phyloP scores from a whole-genome alignment of 169 alveolate genomes.

The Amoebophrya sp. region DNA sequence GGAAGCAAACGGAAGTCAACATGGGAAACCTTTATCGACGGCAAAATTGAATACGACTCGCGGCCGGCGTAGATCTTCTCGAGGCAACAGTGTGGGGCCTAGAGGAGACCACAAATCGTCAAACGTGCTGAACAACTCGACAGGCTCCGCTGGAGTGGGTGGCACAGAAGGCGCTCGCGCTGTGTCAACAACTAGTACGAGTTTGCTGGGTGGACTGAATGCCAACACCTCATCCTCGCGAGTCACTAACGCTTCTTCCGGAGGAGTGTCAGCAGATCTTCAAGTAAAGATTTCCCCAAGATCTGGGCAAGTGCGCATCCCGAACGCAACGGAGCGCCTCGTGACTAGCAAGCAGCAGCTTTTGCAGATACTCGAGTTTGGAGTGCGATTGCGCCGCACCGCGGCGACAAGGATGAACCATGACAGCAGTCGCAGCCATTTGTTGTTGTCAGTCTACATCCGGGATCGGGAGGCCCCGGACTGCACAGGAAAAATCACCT shows the following conservation, averaged over 20 bases:
- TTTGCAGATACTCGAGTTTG: background rate
- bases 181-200: no score
- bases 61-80: no score
- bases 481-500: background rate
- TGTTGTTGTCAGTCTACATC: background rate
- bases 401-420: background rate
- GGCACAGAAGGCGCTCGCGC: no score
- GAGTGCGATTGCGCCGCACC: background rate
- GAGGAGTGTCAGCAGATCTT: no score
- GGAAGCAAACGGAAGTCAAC: background rate
- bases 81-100: no score
- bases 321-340: background rate
- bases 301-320: background rate
- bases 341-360: background rate
- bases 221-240: no score
- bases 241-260: no score
- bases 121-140: no score
- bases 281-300: background rate
- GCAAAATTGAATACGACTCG: no score
- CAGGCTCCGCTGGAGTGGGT: no score
- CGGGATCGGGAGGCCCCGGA: background rate
- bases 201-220: no score
- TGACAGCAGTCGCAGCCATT: background rate
- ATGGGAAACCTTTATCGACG: background rate
- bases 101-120: no score